Percentiles rank a stretch among this genome's conserved stretches.
Conservation (phyloP, 768 basidiomycete species). For the Boletellus emodensis region DNA sequence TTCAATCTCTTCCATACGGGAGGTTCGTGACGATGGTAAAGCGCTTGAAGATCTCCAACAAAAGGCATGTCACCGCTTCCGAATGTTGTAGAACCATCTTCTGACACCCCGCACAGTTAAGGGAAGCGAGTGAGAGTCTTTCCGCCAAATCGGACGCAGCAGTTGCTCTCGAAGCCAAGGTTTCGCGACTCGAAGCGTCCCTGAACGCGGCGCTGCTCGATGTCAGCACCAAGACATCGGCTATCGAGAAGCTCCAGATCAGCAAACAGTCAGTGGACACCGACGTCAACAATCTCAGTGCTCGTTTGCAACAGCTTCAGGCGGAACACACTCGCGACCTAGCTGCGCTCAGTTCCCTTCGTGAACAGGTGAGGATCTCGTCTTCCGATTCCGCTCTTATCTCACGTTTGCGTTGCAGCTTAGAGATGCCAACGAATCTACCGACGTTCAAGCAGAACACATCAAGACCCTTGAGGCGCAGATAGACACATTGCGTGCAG, state of each 20-base stretch:
- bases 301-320: conserved; percentile 37
- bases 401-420: conserved; percentile 40
- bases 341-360: conserved; percentile 38
- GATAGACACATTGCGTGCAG: conserved; percentile 47
- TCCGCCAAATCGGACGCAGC: conserved; percentile 49
- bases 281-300: conserved; percentile 43
- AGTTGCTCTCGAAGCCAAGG: conserved; percentile 48
- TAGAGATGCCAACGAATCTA: conserved; percentile 41
- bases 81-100: background rate
- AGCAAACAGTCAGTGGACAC: conserved; percentile 48
- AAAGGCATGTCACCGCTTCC: conserved; percentile 41
- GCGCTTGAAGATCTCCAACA: conserved; percentile 53
- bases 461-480: conserved; percentile 49
- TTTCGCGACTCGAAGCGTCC: conserved; percentile 46
- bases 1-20: conserved; percentile 74
- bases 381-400: background rate
- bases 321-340: conserved; percentile 22
- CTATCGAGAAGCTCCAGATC: conserved; percentile 44
- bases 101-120: conserved; percentile 43
- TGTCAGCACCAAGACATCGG: conserved; percentile 41
- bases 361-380: conserved; percentile 46
- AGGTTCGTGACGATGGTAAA: conserved; percentile 61
- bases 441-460: conserved; percentile 40
- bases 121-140: conserved; percentile 51
- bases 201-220: conserved; percentile 47